These are phyloP conservation scores for Bjerkandera adusta DNA, from an alignment of 1,284 basidiomycete species.

Conservation along the genomic window DNA sequence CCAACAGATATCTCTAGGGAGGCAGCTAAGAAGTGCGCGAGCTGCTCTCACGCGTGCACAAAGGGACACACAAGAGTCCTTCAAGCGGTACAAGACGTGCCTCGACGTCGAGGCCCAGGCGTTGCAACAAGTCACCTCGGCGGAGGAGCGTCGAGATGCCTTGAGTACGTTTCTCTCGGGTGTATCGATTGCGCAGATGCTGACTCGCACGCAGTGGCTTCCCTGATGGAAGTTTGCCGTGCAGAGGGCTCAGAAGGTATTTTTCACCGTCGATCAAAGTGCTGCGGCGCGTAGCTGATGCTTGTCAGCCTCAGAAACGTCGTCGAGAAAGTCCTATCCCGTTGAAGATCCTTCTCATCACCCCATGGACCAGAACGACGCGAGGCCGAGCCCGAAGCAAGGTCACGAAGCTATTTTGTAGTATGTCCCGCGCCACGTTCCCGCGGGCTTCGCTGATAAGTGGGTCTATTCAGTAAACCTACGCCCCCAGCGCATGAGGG, in stretches of 20 bases:
- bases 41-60: conserved; percentile 50
- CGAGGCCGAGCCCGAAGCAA: conserved; percentile 14
- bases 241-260: conserved; percentile 16
- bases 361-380: conserved; percentile 4
- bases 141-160: conserved; percentile 69
- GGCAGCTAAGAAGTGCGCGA: conserved; percentile 39
- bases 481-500: no score
- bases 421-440: conserved; percentile 1
- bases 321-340: conserved; percentile 13
- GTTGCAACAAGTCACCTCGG: conserved; percentile 55
- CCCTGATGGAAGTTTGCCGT: conserved; percentile 19
- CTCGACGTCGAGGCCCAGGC: conserved; percentile 66
- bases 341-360: conserved; percentile 2
- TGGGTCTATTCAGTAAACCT: conserved; percentile 8
- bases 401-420: conserved; percentile 10
- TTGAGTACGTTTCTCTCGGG: conserved; percentile 45
- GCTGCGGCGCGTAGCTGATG: conserved; percentile 2
- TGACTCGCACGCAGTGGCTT: conserved; percentile 23
- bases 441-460: background rate
- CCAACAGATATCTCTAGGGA: conserved; percentile 33
- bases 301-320: conserved; percentile 11
- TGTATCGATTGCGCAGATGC: background rate
- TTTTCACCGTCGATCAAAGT: background rate
- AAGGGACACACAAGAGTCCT: conserved; percentile 69
- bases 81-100: conserved; percentile 64